Percentiles rank a stretch among this genome's conserved stretches.
Conservation (phyloP, 148 eudicot genomes). For the Rhododendron ovatum region DNA sequence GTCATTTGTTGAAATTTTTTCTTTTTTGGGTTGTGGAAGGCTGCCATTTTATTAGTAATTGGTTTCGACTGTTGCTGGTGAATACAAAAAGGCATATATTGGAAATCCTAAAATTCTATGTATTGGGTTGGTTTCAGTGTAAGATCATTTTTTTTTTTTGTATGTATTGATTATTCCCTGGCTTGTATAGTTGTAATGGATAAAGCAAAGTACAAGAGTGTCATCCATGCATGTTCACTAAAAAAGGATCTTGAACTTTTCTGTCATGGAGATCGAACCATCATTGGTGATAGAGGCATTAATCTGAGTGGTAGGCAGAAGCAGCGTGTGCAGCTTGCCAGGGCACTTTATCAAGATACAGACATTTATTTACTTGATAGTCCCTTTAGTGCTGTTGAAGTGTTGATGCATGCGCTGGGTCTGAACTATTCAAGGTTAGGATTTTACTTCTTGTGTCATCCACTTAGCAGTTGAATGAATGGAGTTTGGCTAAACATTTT, state of each 20-base stretch:
- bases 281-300: constrained; percentile 95
- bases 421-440: constrained; percentile 71
- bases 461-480: constrained; percentile 7
- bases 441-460: constrained; percentile 3
- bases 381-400: constrained; percentile 83
- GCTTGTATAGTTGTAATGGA: background rate
- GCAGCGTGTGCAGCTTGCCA: constrained; percentile 94
- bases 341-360: constrained; percentile 94
- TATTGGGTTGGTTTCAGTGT: too few species aligned
- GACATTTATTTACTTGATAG: constrained; percentile 94
- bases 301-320: constrained; percentile 98
- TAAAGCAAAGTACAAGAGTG: constrained; percentile 71
- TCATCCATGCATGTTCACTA: constrained; percentile 75
- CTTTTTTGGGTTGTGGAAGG: too few species aligned
- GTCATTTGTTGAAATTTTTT: too few species aligned
- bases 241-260: constrained; percentile 77
- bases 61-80: too few species aligned
- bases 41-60: too few species aligned
- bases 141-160: background rate
- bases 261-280: constrained; percentile 91
- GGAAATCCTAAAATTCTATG: too few species aligned
- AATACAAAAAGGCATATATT: too few species aligned
- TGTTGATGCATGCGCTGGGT: constrained; percentile 79
- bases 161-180: background rate
- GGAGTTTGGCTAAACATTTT: constrained; percentile 22